Evolutionary conservation across 768 basidiomycete species (phyloP), one percentile per base, ranked within the genome.

Genomic region (Scleroderma citrinum): DNA sequence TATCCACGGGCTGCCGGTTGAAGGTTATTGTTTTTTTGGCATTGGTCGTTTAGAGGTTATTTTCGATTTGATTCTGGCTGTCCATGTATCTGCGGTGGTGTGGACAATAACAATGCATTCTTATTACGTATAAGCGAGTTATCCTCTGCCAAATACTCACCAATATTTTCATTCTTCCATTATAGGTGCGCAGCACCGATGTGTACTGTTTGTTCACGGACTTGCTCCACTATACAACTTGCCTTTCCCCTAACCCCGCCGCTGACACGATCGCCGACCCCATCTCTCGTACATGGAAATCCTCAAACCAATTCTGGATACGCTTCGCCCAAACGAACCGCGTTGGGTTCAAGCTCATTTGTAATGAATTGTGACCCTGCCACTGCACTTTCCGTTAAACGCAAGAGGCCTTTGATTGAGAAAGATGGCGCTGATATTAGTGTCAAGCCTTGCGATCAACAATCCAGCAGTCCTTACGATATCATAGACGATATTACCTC

Each of bases 201-300:
- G 16, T 72, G 71, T 45, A 54, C 59, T 3, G 61, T 72, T 37
- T 72, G 71, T 43, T 56, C 71, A 14, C 61, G 71, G 12, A 72
- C 62, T 23, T 72, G 71, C 42, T 69, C 63, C 1, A 65, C 59
- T 23, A 64, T 54, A 26, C 56, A 56, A 14, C 64, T 62, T 2
- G 51, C 68, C 30, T 45, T 60, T 19, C 69, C 71, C 20, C 67
- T 70, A 2, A 71, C 70, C 1, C 71, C 69, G 3, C 64, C 63
- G 19, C 62, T 70, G 43, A 69, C 67, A 2, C 59, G 60, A 34
- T 65, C 68, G 5, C 61, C 70, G 7, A 66, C 65, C 26, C 61
- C 56, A 12, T 51, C 65, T 8, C 44, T 51, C 1, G 53, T 59
- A 1, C 47, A 48, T 0, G 35, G 20, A 5, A 19, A 36, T 2